Evolutionary conservation across 768 basidiomycete genomes (phyloP).

Genomic region (Dictyophora rubrovolvata): DNA sequence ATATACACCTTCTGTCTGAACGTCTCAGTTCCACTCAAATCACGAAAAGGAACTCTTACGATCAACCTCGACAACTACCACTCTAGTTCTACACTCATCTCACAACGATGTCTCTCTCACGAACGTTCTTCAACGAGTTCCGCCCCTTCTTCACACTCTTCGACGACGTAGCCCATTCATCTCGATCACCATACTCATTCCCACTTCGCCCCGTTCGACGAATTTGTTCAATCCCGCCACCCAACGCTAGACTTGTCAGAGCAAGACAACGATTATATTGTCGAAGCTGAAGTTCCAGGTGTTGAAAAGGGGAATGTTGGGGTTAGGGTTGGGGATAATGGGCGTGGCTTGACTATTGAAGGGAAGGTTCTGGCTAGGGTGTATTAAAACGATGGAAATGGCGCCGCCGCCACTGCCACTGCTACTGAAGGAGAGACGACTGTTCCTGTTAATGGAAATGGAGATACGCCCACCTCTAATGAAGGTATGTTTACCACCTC

Average conservation of each 20-base stretch:
- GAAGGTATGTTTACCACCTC: background rate
- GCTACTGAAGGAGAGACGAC: background rate
- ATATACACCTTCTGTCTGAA: background rate
- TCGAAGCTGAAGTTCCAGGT: slow-evolving; percentile 73
- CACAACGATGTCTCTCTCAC: slow-evolving; percentile 49
- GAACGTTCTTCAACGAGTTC: slow-evolving; percentile 57
- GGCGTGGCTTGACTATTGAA: slow-evolving; percentile 62
- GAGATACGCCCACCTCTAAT: background rate
- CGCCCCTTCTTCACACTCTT: slow-evolving; percentile 68
- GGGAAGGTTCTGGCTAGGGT: slow-evolving; percentile 34
- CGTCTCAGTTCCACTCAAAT: background rate
- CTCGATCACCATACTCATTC: background rate
- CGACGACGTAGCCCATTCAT: slow-evolving; percentile 40
- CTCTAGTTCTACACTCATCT: background rate
- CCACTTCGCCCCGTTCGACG: slow-evolving; percentile 41
- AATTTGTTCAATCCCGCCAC: slow-evolving; percentile 1
- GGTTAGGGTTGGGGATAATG: slow-evolving; percentile 59
- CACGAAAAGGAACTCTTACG: background rate
- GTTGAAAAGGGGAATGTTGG: slow-evolving; percentile 69
- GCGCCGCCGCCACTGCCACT: background rate
- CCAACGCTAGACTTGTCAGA: slow-evolving; percentile 65
- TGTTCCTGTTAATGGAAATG: background rate
- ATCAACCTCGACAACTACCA: background rate
- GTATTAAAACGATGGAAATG: background rate
- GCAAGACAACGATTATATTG: slow-evolving; percentile 49